These are phyloP conservation scores for Heterobasidion irregulare DNA, from an alignment of 1,284 basidiomycete species.

Conservation along the genomic window DNA sequence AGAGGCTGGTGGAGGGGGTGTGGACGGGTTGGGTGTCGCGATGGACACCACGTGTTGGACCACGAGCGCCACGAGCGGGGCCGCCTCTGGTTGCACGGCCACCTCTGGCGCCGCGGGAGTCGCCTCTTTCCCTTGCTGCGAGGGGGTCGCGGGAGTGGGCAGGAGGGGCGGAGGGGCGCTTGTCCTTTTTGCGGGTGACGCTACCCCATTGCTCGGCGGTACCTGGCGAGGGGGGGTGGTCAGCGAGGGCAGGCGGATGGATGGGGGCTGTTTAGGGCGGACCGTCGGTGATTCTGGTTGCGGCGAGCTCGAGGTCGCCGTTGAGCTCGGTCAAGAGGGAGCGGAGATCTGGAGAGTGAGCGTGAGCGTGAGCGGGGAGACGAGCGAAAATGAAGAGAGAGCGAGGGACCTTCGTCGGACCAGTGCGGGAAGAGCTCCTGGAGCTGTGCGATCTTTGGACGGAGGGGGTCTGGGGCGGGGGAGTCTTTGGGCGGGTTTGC, in stretches of 20 bases:
- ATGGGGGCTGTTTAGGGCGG: not conserved
- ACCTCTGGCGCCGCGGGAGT: conserved; percentile 56
- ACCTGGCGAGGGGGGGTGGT: conserved; percentile 34
- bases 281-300: conserved; percentile 78
- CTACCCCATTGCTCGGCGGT: conserved; percentile 79
- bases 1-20: conserved; percentile 5
- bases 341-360: conserved; percentile 51
- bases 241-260: conserved; percentile 8
- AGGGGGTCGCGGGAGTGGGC: conserved; percentile 40
- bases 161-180: conserved; percentile 39
- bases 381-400: conserved; percentile 15
- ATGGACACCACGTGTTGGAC: conserved; percentile 46
- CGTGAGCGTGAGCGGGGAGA: conserved; percentile 11
- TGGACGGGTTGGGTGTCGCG: conserved; percentile 32
- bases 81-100: conserved; percentile 60
- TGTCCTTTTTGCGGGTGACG: conserved; percentile 84
- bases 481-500: conserved; percentile 18
- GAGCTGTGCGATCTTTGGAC: conserved; percentile 48
- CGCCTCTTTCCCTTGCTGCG: conserved; percentile 36
- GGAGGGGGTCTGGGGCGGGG: conserved; percentile 31
- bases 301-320: conserved; percentile 72
- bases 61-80: conserved; percentile 31
- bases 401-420: conserved; percentile 60
- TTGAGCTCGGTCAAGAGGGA: conserved; percentile 65
- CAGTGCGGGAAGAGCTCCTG: conserved; percentile 75